These are phyloP conservation scores for Ramalina peruviana DNA, from an alignment of 495 filamentous ascomycete genomes.

Conservation along the genomic window DNA sequence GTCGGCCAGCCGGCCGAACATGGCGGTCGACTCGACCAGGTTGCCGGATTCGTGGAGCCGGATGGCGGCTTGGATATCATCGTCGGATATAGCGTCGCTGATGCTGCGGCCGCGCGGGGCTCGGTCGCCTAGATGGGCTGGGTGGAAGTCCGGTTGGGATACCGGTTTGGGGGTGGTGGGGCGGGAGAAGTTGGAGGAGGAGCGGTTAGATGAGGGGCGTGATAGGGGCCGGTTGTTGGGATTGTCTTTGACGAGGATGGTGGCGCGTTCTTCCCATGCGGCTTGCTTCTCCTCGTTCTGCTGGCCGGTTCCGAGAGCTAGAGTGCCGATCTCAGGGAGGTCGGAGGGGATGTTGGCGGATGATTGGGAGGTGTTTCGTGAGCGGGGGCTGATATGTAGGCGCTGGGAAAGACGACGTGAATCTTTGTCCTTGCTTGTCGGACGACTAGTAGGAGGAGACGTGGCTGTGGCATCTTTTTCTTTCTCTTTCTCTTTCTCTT, in stretches of 20 bases:
- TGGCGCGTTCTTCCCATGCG: conserved; percentile 81
- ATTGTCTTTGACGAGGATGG: conserved; percentile 62
- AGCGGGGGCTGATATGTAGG: conserved; percentile 50
- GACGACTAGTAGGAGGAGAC: conserved; percentile 5
- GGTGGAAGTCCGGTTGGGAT: neutral
- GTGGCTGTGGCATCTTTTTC: conserved; percentile 12
- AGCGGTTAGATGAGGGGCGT: neutral
- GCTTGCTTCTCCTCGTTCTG: conserved; percentile 36
- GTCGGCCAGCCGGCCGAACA: conserved; percentile 83
- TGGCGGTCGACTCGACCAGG: conserved; percentile 50
- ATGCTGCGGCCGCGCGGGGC: conserved; percentile 15
- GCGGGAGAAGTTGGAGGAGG: neutral
- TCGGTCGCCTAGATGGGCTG: conserved; percentile 2
- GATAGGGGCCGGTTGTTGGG: conserved; percentile 16
- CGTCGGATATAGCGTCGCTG: conserved; percentile 32
- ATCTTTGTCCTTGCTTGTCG: conserved; percentile 23
- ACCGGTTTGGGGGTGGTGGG: neutral
- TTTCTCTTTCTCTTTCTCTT: conserved; percentile 19
- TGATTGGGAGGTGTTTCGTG: conserved; percentile 32
- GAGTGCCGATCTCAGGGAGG: conserved; percentile 55
- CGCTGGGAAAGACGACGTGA: conserved; percentile 47
- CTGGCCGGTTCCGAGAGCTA: conserved; percentile 18
- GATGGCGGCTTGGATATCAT: conserved; percentile 92
- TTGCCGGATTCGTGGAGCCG: conserved; percentile 71
- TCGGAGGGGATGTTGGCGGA: conserved; percentile 65